Base-by-base conservation (phyloP, 805 yeast species). In the Saturnispora bothae region DNA sequence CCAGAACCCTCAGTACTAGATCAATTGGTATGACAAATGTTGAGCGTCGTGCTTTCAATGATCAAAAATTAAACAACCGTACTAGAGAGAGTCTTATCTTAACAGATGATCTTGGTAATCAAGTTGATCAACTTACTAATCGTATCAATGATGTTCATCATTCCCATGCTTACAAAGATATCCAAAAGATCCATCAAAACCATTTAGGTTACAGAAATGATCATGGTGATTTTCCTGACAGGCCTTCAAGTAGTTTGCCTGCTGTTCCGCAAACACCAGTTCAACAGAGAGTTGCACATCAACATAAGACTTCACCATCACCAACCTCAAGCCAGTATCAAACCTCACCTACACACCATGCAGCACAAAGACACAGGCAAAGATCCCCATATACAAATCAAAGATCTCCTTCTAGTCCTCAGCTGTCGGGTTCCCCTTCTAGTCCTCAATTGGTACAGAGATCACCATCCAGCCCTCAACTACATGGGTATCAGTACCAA, bases 1-100 rank as follows among this genome's bases (percentile, higher is more conserved):
- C 94, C 0, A 65, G 94, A 50, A 76, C 92, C 1, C 65, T 85
- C 34, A 79, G 89, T 2, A 70, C 83, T 33, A 70, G 81, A 0
- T 73, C 84, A 0, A 63, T 80, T 21, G 81, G 82, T 10, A 66
- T 67, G 45, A 69, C 76, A 10, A 69, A 65, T 38, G 64, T 67
- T 4, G 77, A 71, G 49, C 64, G 54, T 43, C 57, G 61, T 26
- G 70, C 66, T 5, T 58, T 65, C 43, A 8, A 28, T 26, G 15
- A n/a, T n/a, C 28, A n/a, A 10, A 6, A 22, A 22, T 31, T 28
- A 34, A 30, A 28, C n/a, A 23, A 1, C 6, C 41, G 17, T 16
- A 32, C 13, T 10, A 37, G 48, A 23, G 45, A 40, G 26, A 42
- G 48, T 30, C 37, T 42, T 16, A 35, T 40, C n/a, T 25, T 40